Evolutionary conservation across 2,329 filamentous ascomycete genomes (phyloP).

Genomic region (Fusarium oligoseptatum): DNA sequence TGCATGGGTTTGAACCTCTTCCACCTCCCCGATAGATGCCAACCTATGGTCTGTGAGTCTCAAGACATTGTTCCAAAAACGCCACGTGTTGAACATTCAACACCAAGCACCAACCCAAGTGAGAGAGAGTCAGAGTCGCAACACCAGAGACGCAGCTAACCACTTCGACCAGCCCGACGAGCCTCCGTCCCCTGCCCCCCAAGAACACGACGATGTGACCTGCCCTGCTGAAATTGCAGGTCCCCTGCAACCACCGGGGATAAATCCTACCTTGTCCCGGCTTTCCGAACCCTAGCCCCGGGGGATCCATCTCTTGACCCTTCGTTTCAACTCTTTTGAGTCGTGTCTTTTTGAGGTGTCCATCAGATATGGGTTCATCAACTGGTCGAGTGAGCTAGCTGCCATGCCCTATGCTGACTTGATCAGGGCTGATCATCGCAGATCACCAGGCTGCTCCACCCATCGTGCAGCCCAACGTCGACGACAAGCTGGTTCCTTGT

Average conservation of each 20-base stretch:
- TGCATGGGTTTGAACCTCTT: conserved; percentile 6
- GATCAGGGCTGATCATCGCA: conserved; percentile 2
- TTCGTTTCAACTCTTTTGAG: conserved; percentile 1
- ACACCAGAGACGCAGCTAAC: background rate
- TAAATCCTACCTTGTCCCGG: conserved; percentile 11
- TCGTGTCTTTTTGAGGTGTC: background rate
- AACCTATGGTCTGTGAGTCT: background rate
- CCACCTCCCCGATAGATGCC: background rate
- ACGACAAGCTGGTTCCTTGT: background rate
- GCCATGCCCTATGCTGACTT: background rate
- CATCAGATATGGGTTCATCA: background rate
- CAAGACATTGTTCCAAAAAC: background rate
- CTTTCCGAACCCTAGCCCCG: conserved; percentile 1
- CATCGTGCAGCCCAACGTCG: background rate
- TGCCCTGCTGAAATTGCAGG: conserved; percentile 10
- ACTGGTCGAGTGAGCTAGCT: background rate
- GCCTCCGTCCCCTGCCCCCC: background rate
- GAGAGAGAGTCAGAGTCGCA: background rate
- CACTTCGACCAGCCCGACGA: background rate
- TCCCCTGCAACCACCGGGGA: background rate
- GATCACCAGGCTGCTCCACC: conserved; percentile 5
- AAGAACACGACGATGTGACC: conserved; percentile 5
- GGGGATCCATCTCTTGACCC: conserved; percentile 5
- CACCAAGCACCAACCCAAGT: background rate
- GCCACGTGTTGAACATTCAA: conserved; percentile 4